phyloP scores from a whole-genome alignment of 1,284 basidiomycete species.

The Baeospora myosura region DNA sequence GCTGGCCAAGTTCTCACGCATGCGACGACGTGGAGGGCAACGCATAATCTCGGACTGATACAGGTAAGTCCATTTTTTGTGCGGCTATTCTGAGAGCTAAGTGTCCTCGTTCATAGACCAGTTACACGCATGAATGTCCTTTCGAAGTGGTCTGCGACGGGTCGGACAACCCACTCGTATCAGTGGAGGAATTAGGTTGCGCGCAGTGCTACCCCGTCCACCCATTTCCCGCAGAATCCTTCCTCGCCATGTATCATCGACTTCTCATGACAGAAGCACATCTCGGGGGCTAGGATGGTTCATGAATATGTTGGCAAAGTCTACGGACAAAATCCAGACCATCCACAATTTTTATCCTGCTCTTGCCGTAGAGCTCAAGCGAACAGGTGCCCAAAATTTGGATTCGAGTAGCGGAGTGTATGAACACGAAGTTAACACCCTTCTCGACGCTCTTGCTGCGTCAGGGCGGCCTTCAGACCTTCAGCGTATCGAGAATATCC shows the following conservation, averaged over 20 bases:
- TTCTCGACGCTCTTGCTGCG: slow-evolving; percentile 37
- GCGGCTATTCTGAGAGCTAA: too few species aligned
- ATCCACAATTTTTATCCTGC: slow-evolving; percentile 32
- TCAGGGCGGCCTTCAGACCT: slow-evolving; percentile 44
- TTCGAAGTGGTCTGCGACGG: slow-evolving; percentile 30
- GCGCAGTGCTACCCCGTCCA: slow-evolving; percentile 10
- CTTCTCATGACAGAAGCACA: neutral
- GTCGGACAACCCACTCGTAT: slow-evolving; percentile 21
- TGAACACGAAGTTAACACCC: slow-evolving; percentile 20
- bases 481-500: slow-evolving; percentile 39
- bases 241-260: neutral
- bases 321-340: slow-evolving; percentile 12
- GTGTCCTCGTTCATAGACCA: too few species aligned
- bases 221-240: neutral
- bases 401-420: too few species aligned
- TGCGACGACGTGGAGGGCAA: too few species aligned
- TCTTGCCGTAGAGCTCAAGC: slow-evolving; percentile 27
- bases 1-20: too few species aligned
- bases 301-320: neutral
- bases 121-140: slow-evolving; percentile 60
- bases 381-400: too few species aligned
- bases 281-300: slow-evolving; percentile 10
- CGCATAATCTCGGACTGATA: too few species aligned
- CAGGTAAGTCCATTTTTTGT: too few species aligned
- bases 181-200: too few species aligned